These are phyloP conservation scores for Botrytis fabae DNA, from an alignment of 2,329 filamentous ascomycete genomes.

Conservation along the genomic window DNA sequence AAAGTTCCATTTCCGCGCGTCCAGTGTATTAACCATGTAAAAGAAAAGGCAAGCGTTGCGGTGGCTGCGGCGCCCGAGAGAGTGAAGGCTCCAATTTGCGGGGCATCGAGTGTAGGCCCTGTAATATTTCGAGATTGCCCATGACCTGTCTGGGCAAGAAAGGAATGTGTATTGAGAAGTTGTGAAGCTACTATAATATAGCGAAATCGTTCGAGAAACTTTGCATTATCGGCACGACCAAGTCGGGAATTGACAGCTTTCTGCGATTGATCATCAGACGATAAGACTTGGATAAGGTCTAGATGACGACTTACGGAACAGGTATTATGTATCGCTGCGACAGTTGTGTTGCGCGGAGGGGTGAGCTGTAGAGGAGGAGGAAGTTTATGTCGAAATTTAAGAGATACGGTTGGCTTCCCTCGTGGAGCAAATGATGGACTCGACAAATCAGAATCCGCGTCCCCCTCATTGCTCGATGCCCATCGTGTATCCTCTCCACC, in stretches of 20 bases:
- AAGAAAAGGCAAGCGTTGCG: conserved; percentile 58
- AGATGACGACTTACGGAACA: conserved; percentile 50
- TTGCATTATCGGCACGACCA: conserved; percentile 74
- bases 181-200: conserved; percentile 93
- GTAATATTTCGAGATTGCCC: conserved; percentile 32
- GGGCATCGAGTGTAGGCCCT: conserved; percentile 28
- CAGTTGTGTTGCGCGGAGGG: conserved; percentile 44
- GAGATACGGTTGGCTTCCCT: conserved; percentile 55
- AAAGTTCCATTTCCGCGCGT: conserved; percentile 53
- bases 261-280: conserved; percentile 45
- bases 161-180: conserved; percentile 71
- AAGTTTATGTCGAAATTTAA: conserved; percentile 54
- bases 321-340: conserved; percentile 50
- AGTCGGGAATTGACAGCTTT: conserved; percentile 70
- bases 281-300: conserved; percentile 3
- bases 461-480: conserved; percentile 30
- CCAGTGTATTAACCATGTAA: conserved; percentile 69
- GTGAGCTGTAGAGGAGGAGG: conserved; percentile 48
- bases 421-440: conserved; percentile 53
- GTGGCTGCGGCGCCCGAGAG: conserved; percentile 67
- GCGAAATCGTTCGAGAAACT: conserved; percentile 88
- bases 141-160: conserved; percentile 45
- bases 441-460: conserved; percentile 33
- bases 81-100: conserved; percentile 50
- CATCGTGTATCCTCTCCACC: conserved; percentile 46